Percentiles rank a stretch among this genome's conserved stretches.
These are phyloP conservation scores for Kluyveromyces aestuarii DNA, from an alignment of 805 yeast genomes.

Conservation along the genomic window DNA sequence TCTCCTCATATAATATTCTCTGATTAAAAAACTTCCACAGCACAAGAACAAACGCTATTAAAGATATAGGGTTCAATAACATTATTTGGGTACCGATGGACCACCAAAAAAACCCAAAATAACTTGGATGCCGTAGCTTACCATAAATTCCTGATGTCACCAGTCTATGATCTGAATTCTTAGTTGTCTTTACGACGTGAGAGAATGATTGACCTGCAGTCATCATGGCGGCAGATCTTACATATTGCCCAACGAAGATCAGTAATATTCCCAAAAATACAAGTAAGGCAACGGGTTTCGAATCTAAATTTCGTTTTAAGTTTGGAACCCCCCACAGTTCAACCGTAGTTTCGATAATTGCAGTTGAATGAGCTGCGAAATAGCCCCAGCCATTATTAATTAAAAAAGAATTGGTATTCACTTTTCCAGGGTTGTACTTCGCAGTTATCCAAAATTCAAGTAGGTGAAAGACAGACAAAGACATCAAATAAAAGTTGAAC, in stretches of 20 bases:
- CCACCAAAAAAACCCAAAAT: conserved; percentile 90
- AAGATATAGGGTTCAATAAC: conserved; percentile 56
- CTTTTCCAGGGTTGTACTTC: conserved; percentile 53
- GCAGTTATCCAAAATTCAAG: conserved; percentile 80
- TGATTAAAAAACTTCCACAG: conserved; percentile 60
- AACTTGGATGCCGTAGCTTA: conserved; percentile 75
- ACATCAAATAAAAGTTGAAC: conserved; percentile 40
- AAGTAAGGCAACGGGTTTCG: conserved; percentile 3
- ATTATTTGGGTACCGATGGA: conserved; percentile 76
- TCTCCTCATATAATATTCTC: conserved; percentile 69
- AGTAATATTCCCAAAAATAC: conserved; percentile 39
- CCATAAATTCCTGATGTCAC: conserved; percentile 70
- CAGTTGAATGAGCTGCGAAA: conserved; percentile 44
- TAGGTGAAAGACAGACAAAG: conserved; percentile 61
- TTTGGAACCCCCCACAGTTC: conserved; percentile 36
- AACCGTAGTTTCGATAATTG: conserved; percentile 41
- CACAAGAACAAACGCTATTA: conserved; percentile 43
- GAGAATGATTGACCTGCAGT: conserved; percentile 83
- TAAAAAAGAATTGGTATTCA: conserved; percentile 61
- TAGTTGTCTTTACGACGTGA: conserved; percentile 57
- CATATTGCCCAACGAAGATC: conserved; percentile 50
- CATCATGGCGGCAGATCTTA: conserved; percentile 73
- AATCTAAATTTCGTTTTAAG: conserved; percentile 15
- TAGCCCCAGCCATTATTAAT: conserved; percentile 56
- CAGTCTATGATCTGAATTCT: conserved; percentile 47